Percentiles rank a stretch among this genome's conserved stretches.
phyloP scores from a whole-genome alignment of 495 filamentous ascomycete genomes.

The Sphaerosporella brunnea region DNA sequence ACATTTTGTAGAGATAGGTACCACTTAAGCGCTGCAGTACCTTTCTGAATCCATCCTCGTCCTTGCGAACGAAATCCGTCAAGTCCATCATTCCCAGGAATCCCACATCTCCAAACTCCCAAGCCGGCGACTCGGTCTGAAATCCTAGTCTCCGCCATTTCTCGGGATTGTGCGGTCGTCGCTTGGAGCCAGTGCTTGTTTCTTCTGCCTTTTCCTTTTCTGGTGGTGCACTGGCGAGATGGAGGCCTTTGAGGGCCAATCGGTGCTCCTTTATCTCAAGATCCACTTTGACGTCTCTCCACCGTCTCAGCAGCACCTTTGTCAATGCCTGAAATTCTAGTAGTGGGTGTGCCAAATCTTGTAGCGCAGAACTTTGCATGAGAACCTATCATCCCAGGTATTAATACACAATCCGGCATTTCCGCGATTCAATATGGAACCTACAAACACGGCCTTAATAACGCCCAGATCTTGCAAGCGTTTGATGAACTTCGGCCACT shows the following conservation, averaged over 20 bases:
- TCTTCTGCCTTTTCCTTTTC: slow-evolving; percentile 21
- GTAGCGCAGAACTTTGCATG: slow-evolving; percentile 86
- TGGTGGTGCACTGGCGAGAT: slow-evolving; percentile 66
- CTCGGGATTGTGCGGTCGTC: slow-evolving; percentile 61
- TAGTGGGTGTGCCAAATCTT: slow-evolving; percentile 81
- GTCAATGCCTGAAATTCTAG: slow-evolving; percentile 88
- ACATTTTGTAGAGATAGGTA: no score
- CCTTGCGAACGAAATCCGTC: slow-evolving; percentile 76
- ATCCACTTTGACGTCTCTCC: slow-evolving; percentile 71
- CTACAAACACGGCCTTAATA: slow-evolving; percentile 68
- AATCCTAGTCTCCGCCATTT: slow-evolving; percentile 92
- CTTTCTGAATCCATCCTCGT: slow-evolving; percentile 85
- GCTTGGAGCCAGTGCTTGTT: slow-evolving; percentile 31
- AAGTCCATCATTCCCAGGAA: slow-evolving; percentile 97
- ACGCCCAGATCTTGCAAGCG: slow-evolving; percentile 79
- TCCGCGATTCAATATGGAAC: no score
- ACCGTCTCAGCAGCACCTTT: slow-evolving; percentile 77
- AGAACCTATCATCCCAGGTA: slow-evolving; percentile 37
- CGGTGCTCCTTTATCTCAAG: slow-evolving; percentile 77
- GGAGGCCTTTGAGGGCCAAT: slow-evolving; percentile 63
- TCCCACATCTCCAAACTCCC: slow-evolving; percentile 70
- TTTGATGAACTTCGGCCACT: slow-evolving; percentile 95
- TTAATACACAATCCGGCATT: no score
- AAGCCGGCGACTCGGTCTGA: slow-evolving; percentile 66
- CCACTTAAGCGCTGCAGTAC: no score